phyloP scores from a whole-genome alignment of 2,329 filamentous ascomycete genomes.

The Emmonsia crescens region DNA sequence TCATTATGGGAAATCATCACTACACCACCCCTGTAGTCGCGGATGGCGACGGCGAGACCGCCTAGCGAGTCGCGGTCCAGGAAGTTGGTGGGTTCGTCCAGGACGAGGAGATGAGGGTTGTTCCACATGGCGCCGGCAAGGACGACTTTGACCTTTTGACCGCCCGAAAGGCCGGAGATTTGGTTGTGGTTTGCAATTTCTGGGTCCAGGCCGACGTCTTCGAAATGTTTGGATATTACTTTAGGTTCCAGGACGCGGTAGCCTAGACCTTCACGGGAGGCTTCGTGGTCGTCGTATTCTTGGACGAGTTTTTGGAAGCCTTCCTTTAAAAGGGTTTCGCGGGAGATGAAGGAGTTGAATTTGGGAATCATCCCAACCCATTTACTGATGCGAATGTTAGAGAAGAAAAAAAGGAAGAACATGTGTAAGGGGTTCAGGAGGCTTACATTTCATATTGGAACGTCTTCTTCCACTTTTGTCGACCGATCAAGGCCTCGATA shows the following conservation, averaged over 20 bases:
- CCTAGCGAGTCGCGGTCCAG: constrained; percentile 95
- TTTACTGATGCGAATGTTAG: constrained; percentile 45
- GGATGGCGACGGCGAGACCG: constrained; percentile 92
- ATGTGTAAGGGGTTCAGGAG: neutral
- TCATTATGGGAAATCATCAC: constrained; percentile 99
- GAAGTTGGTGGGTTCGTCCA: constrained; percentile 99
- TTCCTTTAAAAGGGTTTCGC: constrained; percentile 74
- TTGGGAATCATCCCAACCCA: constrained; percentile 85
- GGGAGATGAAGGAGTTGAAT: constrained; percentile 82
- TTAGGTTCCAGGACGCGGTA: constrained; percentile 89
- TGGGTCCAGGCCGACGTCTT: constrained; percentile 88
- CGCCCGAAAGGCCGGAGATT: constrained; percentile 89
- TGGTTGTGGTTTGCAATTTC: constrained; percentile 99
- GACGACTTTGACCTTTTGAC: constrained; percentile 98
- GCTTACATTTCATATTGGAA: constrained; percentile 93
- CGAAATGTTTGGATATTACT: constrained; percentile 94
- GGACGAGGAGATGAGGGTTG: constrained; percentile 91
- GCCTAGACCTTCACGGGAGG: constrained; percentile 93
- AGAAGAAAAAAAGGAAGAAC: neutral
- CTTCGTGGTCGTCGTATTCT: constrained; percentile 97
- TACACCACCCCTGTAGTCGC: constrained; percentile 95
- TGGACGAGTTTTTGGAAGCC: constrained; percentile 92
- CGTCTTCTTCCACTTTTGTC: constrained; percentile 97
- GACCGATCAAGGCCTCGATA: constrained; percentile 82
- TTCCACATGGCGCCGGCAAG: constrained; percentile 97